Evolutionary conservation across 2,329 filamentous ascomycete genomes (phyloP), one percentile per base, ranked within the genome.

Genomic region (Dothideomycetes sp.): DNA sequence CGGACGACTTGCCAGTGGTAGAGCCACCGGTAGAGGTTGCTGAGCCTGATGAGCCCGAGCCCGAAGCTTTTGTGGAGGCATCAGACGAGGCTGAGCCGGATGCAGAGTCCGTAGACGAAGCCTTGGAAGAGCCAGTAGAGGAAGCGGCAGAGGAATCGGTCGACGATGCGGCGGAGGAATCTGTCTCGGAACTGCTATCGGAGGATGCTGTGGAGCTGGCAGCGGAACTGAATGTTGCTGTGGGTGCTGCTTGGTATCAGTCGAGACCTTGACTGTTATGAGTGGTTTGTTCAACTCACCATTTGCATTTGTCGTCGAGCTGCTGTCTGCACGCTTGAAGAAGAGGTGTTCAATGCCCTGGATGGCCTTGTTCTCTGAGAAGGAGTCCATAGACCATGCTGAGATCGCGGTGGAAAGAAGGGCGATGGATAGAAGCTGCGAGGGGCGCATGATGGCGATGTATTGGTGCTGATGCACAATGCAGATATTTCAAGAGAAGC

Each of bases 401-500:
- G 51, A 51, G 34, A 55, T 45, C 24, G 55, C 45, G 16, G 55
- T 48, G 44, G 58, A 48, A 19, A 58, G 46, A 38, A 56, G 45
- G 34, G 51, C 46, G 31, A 55, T 45, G 22, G 57, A 48, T 34
- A 59, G 43, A 34, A 59, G 34, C 34, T 50, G 45, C 27, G 54
- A 47, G 31, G 57, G 50, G 47, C 57, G 53, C 58, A 61, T 61
- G 32, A 45, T 48, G 49, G 49, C 41, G 22, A 27, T 27, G n/a
- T n/a, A n/a, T n/a, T n/a, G n/a, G n/a, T n/a, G n/a, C n/a, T n/a
- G n/a, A n/a, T n/a, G n/a, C n/a, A n/a, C n/a, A n/a, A n/a, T n/a
- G n/a, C n/a, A n/a, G n/a, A n/a, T n/a, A n/a, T n/a, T n/a, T n/a
- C n/a, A n/a, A n/a, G n/a, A n/a, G n/a, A n/a, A n/a, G n/a, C n/a